phyloP scores from a whole-genome alignment of 1,284 basidiomycete genomes.

The Schizophyllum commune region DNA sequence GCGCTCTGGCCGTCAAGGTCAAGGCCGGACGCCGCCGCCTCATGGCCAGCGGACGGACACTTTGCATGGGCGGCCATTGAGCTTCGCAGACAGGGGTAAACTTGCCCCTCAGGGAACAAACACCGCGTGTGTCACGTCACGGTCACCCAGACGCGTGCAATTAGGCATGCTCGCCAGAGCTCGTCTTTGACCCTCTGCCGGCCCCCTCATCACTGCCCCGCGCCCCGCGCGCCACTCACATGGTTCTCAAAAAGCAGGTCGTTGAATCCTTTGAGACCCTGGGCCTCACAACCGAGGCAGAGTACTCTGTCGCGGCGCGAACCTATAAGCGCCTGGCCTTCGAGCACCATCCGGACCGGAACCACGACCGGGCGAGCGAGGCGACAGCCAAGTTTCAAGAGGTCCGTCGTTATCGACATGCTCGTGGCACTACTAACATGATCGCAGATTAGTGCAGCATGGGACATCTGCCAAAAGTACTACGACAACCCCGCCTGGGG shows the following conservation, averaged over 20 bases:
- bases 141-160: background rate
- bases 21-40: background rate
- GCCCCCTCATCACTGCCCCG: too few species aligned
- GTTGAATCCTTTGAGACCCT: slow-evolving; percentile 22
- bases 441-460: slow-evolving; percentile 25
- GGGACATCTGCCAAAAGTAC: slow-evolving; percentile 25
- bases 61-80: background rate
- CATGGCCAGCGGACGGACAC: background rate
- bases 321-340: slow-evolving; percentile 27
- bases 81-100: background rate
- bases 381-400: slow-evolving; percentile 24
- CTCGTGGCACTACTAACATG: slow-evolving; percentile 7
- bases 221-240: slow-evolving; percentile 3
- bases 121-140: background rate
- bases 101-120: background rate
- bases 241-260: slow-evolving; percentile 20
- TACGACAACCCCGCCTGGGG: slow-evolving; percentile 24
- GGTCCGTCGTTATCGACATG: slow-evolving; percentile 11
- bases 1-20: background rate
- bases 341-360: slow-evolving; percentile 26
- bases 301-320: slow-evolving; percentile 18
- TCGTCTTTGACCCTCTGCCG: background rate
- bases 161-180: background rate
- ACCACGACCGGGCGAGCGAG: slow-evolving; percentile 15
- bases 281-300: slow-evolving; percentile 19